Conservation (phyloP, 179 eudicot species). For the Patellifolia procumbens region DNA sequence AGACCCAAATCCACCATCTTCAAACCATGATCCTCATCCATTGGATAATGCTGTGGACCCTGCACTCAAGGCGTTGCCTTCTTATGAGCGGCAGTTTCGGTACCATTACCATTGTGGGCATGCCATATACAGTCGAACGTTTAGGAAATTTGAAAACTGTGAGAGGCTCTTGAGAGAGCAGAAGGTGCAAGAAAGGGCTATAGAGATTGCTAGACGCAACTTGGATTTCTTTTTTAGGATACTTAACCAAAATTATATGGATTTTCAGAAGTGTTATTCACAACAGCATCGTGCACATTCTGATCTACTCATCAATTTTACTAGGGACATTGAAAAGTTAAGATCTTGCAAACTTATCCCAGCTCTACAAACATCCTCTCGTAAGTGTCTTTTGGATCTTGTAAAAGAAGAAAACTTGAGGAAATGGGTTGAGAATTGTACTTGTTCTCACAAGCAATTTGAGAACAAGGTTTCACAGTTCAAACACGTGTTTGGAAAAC, state of each 20-base stretch:
- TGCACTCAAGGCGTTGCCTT: constrained; percentile 87
- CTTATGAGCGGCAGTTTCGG: constrained; percentile 90
- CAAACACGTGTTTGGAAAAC: constrained; percentile 82
- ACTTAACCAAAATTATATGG: constrained; percentile 70
- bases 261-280: constrained; percentile 70
- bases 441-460: constrained; percentile 79
- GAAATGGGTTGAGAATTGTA: constrained; percentile 70
- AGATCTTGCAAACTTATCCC: constrained; percentile 72
- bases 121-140: constrained; percentile 63
- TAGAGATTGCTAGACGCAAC: constrained; percentile 88
- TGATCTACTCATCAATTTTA: constrained; percentile 62
- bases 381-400: constrained; percentile 85
- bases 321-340: constrained; percentile 73
- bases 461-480: constrained; percentile 84
- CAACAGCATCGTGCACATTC: constrained; percentile 74
- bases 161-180: constrained; percentile 73
- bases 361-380: constrained; percentile 57
- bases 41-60: constrained; percentile 90
- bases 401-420: constrained; percentile 83
- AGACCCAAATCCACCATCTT: constrained; percentile 55
- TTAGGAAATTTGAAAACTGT: constrained; percentile 49
- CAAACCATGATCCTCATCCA: constrained; percentile 64
- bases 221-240: constrained; percentile 73
- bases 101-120: constrained; percentile 83
- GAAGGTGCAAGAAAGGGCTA: constrained; percentile 89